These are phyloP conservation scores for Symbiodinium natans DNA, from an alignment of 73 alveolate species.

Conservation along the genomic window DNA sequence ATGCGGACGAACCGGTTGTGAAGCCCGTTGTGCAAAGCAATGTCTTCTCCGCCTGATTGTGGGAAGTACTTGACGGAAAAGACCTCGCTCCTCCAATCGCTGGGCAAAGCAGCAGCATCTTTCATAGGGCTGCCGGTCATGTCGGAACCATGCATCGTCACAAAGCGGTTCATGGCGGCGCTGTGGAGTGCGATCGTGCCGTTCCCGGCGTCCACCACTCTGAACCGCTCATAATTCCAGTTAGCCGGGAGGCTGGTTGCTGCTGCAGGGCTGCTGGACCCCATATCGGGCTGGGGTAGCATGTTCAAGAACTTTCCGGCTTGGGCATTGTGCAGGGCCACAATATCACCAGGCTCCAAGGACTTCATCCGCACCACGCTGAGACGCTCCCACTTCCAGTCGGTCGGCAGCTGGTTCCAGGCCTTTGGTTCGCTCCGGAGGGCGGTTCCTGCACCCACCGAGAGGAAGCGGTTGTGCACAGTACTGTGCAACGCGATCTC, in stretches of 20 bases:
- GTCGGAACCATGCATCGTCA: background rate
- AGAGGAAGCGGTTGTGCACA: background rate
- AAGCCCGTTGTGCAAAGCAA: background rate
- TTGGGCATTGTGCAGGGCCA: background rate
- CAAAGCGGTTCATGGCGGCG: background rate
- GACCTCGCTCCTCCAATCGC: background rate
- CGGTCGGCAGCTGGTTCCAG: background rate
- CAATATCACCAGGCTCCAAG: background rate
- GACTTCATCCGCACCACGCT: background rate
- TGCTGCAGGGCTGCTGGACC: background rate
- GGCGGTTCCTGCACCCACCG: background rate
- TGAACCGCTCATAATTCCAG: background rate
- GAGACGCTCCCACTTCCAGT: background rate
- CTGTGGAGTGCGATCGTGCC: background rate
- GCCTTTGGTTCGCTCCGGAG: background rate
- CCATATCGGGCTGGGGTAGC: background rate
- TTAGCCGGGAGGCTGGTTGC: background rate
- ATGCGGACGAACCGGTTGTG: conserved; percentile 1
- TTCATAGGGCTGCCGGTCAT: background rate
- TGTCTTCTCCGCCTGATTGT: background rate
- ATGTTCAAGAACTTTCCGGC: background rate
- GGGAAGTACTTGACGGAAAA: background rate
- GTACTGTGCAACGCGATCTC: background rate
- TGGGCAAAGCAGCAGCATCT: background rate
- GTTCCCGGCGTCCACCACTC: background rate